A percentile compares a stretch with the other conserved stretches of the same genome.
These are phyloP conservation scores for Glutinoglossum americanum DNA, from an alignment of 495 filamentous ascomycete genomes.

Conservation along the genomic window DNA sequence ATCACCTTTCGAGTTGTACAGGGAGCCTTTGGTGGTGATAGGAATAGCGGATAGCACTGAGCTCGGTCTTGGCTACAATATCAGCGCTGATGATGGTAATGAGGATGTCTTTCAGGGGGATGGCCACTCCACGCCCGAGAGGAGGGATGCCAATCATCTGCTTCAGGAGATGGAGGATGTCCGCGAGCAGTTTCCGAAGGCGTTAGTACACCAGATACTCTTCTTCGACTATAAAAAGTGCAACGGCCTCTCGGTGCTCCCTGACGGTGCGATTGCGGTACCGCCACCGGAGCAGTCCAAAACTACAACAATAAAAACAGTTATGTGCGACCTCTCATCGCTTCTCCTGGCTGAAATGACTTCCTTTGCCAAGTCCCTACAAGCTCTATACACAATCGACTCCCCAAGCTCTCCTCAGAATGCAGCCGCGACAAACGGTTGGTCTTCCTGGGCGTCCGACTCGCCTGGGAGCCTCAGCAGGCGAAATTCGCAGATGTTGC, in stretches of 20 bases:
- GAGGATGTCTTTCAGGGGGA: constrained; percentile 20
- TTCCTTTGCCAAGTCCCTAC: constrained; percentile 63
- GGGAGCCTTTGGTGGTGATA: constrained; percentile 60
- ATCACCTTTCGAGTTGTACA: constrained; percentile 66
- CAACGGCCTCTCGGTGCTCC: constrained; percentile 25
- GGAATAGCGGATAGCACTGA: constrained; percentile 36
- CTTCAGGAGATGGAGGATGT: constrained; percentile 34
- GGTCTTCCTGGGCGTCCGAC: constrained; percentile 18
- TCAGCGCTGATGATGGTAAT: constrained; percentile 6
- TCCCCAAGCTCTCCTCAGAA: constrained; percentile 35
- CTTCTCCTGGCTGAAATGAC: constrained; percentile 71
- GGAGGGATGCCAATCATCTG: background rate
- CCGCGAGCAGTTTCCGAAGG: constrained; percentile 46
- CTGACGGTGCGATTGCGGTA: constrained; percentile 44
- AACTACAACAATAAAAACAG: constrained; percentile 80
- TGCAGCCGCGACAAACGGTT: constrained; percentile 9
- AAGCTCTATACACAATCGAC: constrained; percentile 57
- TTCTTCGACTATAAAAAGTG: constrained; percentile 47
- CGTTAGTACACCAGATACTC: constrained; percentile 55
- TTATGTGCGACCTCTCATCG: constrained; percentile 81
- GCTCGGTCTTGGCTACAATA: constrained; percentile 6
- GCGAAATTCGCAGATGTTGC: constrained; percentile 32
- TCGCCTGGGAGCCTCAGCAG: constrained; percentile 18
- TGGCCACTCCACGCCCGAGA: constrained; percentile 25
- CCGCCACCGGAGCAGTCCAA: constrained; percentile 49